phyloP scores from a whole-genome alignment of 2,329 filamentous ascomycete genomes.

The Aspergillus floridensis region DNA sequence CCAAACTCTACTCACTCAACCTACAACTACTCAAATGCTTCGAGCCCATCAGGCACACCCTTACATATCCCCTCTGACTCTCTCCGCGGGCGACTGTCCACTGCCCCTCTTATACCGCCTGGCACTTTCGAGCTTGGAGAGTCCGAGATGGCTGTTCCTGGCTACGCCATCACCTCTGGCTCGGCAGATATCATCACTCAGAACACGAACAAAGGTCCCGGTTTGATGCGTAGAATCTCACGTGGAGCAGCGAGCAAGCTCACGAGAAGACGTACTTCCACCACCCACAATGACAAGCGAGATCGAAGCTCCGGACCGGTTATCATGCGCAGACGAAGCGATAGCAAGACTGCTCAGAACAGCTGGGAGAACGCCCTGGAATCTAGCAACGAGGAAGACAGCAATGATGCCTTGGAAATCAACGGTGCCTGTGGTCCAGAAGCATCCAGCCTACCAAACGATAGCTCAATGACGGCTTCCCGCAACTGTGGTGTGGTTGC shows the following conservation, averaged over 20 bases:
- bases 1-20: conserved; percentile 29
- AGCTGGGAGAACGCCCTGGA: conserved; percentile 47
- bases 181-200: conserved; percentile 60
- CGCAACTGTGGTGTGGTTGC: conserved; percentile 41
- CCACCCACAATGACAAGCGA: conserved; percentile 70
- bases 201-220: conserved; percentile 55
- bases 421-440: conserved; percentile 43
- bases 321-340: conserved; percentile 81
- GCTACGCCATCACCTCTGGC: conserved; percentile 46
- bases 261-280: conserved; percentile 71
- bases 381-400: conserved; percentile 38
- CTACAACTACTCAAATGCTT: conserved; percentile 31
- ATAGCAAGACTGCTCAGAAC: conserved; percentile 73
- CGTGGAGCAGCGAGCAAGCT: conserved; percentile 71
- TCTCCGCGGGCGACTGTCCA: conserved; percentile 28
- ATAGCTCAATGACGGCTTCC: conserved; percentile 33
- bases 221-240: conserved; percentile 80
- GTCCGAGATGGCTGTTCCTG: conserved; percentile 55
- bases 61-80: conserved; percentile 35
- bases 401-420: conserved; percentile 48
- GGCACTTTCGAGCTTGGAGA: conserved; percentile 70
- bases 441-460: conserved; percentile 39
- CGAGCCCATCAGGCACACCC: conserved; percentile 37
- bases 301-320: conserved; percentile 88
- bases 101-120: conserved; percentile 37